phyloP scores from a whole-genome alignment of 2,329 filamentous ascomycete species.

The Helotiales sp. region DNA sequence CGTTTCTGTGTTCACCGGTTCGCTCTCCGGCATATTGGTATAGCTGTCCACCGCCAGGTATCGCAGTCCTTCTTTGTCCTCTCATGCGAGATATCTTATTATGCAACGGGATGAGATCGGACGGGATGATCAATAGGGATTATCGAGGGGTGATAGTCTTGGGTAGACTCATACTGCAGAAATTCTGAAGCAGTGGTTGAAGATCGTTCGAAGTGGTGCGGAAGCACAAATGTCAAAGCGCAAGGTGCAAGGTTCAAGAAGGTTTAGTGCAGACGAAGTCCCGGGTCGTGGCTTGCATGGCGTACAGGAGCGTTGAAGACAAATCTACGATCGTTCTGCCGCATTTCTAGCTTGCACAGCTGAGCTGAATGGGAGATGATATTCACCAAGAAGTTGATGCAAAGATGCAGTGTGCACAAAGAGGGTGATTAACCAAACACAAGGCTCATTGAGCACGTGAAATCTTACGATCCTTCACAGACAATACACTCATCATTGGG shows the following conservation, averaged over 20 bases:
- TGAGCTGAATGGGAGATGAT: not conserved
- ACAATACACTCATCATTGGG: conserved; percentile 12
- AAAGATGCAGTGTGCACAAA: not conserved
- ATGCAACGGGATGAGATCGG: not conserved
- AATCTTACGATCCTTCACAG: not conserved
- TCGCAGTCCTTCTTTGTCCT: conserved; percentile 3
- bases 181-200: conserved; percentile 9
- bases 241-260: too few relatives aligned
- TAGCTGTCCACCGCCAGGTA: conserved; percentile 21
- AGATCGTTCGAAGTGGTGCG: conserved; percentile 6
- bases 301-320: too few relatives aligned
- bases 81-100: conserved; percentile 11
- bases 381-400: not conserved
- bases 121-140: not conserved
- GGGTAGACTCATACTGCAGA: conserved; percentile 23
- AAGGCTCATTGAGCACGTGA: not conserved
- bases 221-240: too few relatives aligned
- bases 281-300: too few relatives aligned
- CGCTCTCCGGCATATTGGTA: conserved; percentile 34
- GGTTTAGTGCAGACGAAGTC: too few relatives aligned
- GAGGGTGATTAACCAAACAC: not conserved
- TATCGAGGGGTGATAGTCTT: conserved; percentile 11
- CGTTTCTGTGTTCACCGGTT: conserved; percentile 23
- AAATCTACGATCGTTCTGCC: too few relatives aligned
- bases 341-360: too few relatives aligned